Base-by-base conservation (phyloP, 768 basidiomycete genomes). In the Russula olivacea region DNA sequence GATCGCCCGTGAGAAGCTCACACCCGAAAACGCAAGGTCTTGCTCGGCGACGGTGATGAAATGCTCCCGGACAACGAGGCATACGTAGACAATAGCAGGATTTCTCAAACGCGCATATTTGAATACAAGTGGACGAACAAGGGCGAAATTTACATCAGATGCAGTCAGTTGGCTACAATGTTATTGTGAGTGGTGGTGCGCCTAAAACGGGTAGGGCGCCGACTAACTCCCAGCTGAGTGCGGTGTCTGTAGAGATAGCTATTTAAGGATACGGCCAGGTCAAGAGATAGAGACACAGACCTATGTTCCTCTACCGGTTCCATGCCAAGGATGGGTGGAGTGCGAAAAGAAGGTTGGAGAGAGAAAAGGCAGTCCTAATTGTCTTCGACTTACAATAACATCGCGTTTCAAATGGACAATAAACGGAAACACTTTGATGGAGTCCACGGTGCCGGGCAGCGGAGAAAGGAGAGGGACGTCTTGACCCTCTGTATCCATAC, bases 91-190 rank as follows among this genome's bases (percentile, higher is more conserved):
- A 32, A 83, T 77, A 12, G 89, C 83, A 76, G 89, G 80, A 71
- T 91, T 92, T 60, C 84, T 79, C 53, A 91, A 80, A 59, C 81
- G 80, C 7, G 90, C 87, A 80, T 91, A 93, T 71, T 89, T 90
- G 70, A 80, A 73, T 4, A 91, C 87, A 36, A 92, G 72, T 0
- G 91, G 91, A 8, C 89, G 83, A 21, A 93, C 84, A 55, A 93
- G 78, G 21, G 85, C 79, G 66, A 90, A 91, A 70, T 91, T 89
- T 74, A 93, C 82, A 69, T 93, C 91, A 8, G 89, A 82, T 1
- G 91, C 89, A 7, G 84, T 89, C 60, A 93, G 77, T 69, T 93
- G 90, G n/a, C 88, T 90, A 63, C 48, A 19, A 32, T 52, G 23
- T 60, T 30, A 30, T 30, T 34, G 59, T 65, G 41, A 65, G 14